A percentile compares a stretch with the other conserved stretches of the same genome.
Evolutionary conservation across 2,329 filamentous ascomycete species (phyloP).

Genomic region (Lasiodiplodia citricola): DNA sequence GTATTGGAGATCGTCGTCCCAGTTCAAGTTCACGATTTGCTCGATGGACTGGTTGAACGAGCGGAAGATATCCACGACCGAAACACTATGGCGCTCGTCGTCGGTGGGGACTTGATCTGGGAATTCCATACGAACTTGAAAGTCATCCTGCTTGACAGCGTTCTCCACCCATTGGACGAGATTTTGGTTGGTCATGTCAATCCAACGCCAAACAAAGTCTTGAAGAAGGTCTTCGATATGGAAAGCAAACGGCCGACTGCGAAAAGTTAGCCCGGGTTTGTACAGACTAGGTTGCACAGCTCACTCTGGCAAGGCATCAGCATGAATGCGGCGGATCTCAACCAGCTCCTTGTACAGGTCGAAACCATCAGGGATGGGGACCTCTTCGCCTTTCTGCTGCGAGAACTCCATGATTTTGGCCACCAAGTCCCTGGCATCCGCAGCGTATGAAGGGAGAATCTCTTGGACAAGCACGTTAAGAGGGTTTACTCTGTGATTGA

Average conservation of each 20-base stretch:
- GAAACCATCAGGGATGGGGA: constrained; percentile 90
- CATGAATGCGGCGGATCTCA: constrained; percentile 81
- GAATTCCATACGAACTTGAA: constrained; percentile 73
- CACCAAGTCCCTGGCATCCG: constrained; percentile 85
- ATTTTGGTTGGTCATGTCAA: constrained; percentile 77
- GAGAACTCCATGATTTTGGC: constrained; percentile 77
- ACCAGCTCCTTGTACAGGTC: constrained; percentile 89
- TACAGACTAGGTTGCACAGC: constrained; percentile 27
- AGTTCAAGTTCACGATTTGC: constrained; percentile 82
- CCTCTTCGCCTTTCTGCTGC: constrained; percentile 71
- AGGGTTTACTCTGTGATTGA: constrained; percentile 56
- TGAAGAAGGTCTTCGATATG: constrained; percentile 84
- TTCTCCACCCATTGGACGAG: constrained; percentile 85
- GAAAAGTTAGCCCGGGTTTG: background rate
- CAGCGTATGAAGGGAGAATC: constrained; percentile 87
- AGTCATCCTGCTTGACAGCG: constrained; percentile 88
- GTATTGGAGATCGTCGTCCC: constrained; percentile 92
- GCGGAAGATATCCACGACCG: constrained; percentile 89
- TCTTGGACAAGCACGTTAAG: constrained; percentile 77
- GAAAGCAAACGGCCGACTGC: constrained; percentile 74
- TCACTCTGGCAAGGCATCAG: constrained; percentile 70
- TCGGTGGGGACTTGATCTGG: constrained; percentile 70
- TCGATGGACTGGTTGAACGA: constrained; percentile 92
- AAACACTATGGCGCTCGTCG: constrained; percentile 88
- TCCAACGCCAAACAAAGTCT: constrained; percentile 96